phyloP scores from a whole-genome alignment of 129 eudicot genomes.

The Artemisia annua region DNA sequence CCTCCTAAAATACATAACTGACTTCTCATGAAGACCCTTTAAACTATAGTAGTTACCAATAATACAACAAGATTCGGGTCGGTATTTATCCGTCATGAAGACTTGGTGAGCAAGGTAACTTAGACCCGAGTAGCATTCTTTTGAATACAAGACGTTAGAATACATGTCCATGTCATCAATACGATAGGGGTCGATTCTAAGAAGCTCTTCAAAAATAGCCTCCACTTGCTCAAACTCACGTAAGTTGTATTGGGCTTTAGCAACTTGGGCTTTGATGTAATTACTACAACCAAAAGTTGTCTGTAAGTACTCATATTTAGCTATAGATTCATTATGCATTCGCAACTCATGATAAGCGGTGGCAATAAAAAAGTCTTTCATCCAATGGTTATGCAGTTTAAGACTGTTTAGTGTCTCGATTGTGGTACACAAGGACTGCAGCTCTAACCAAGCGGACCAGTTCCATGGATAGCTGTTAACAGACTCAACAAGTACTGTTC shows the following conservation, averaged over 20 bases:
- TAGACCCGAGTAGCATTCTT: constrained; percentile 81
- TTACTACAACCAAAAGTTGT: constrained; percentile 71
- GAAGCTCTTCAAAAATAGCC: constrained; percentile 87
- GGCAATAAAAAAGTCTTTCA: constrained; percentile 98
- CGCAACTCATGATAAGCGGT: constrained; percentile 76
- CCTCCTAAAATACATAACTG: constrained; percentile 81
- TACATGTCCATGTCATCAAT: constrained; percentile 98
- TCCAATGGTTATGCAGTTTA: constrained; percentile 80
- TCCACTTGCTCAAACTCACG: constrained; percentile 93
- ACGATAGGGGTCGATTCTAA: constrained; percentile 82
- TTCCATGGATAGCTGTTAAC: constrained; percentile 95
- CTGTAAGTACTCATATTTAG: constrained; percentile 69
- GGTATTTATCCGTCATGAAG: constrained; percentile 81
- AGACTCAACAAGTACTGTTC: constrained; percentile 69
- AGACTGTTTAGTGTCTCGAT: constrained; percentile 69
- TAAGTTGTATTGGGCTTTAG: constrained; percentile 81
- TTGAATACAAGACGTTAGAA: constrained; percentile 87
- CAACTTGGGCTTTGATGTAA: constrained; percentile 87
- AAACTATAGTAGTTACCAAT: constrained; percentile 89
- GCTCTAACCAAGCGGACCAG: constrained; percentile 91
- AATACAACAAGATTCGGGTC: constrained; percentile 96
- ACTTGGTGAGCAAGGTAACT: constrained; percentile 91
- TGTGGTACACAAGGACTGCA: constrained; percentile 78
- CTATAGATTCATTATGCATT: constrained; percentile 74
- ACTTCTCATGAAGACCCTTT: constrained; percentile 94